A percentile compares a stretch with the other conserved stretches of the same genome.
Evolutionary conservation across 495 filamentous ascomycete genomes (phyloP).

Genomic region (Jackrogersella minutella): DNA sequence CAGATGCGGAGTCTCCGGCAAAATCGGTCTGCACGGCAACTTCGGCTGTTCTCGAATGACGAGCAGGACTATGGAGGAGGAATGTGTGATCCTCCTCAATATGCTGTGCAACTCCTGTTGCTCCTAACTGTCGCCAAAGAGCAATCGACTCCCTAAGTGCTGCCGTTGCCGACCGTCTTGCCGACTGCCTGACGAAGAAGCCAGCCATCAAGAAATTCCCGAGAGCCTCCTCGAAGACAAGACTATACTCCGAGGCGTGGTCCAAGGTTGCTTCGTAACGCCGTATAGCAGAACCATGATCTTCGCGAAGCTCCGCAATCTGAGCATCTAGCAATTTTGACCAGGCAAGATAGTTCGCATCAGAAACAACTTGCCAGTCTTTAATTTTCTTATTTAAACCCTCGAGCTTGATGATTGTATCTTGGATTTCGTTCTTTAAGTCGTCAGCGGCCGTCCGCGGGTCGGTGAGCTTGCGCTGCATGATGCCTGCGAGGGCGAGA

Average conservation of each 20-base stretch:
- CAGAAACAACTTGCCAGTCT: constrained; percentile 70
- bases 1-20: constrained; percentile 66
- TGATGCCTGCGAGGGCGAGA: constrained; percentile 71
- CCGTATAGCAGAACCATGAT: constrained; percentile 67
- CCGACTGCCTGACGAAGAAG: constrained; percentile 74
- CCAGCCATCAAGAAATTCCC: constrained; percentile 79
- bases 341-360: constrained; percentile 84
- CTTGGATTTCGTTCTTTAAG: constrained; percentile 62
- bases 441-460: constrained; percentile 57
- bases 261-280: constrained; percentile 81
- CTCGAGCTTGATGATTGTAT: constrained; percentile 65
- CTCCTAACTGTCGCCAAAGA: constrained; percentile 77
- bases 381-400: constrained; percentile 66
- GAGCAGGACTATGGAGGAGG: constrained; percentile 71
- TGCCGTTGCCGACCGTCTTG: constrained; percentile 75
- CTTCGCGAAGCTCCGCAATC: constrained; percentile 68
- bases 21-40: constrained; percentile 78
- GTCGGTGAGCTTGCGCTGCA: constrained; percentile 65
- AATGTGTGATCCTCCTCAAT: constrained; percentile 76
- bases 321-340: constrained; percentile 77
- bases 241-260: constrained; percentile 79
- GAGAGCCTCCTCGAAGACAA: constrained; percentile 81
- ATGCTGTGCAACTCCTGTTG: constrained; percentile 74
- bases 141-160: constrained; percentile 75
- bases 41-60: constrained; percentile 68